Percentiles rank a stretch among this genome's conserved stretches.
phyloP scores from a whole-genome alignment of 163 green algal species.

The Trebouxiophyceae sp. region DNA sequence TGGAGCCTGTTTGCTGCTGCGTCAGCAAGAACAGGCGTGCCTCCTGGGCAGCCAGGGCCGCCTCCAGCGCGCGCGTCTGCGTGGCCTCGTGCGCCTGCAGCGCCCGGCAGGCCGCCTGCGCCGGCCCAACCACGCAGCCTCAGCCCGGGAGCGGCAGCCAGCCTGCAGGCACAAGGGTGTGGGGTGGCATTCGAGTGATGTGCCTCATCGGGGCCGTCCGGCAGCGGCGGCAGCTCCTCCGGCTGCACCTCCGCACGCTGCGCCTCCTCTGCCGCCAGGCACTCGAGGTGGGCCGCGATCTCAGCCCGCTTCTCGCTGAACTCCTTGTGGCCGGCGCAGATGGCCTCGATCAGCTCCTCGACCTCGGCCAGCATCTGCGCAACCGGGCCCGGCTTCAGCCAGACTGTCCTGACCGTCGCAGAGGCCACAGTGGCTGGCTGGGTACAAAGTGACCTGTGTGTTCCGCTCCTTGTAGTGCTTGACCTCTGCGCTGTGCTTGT shows the following conservation, averaged over 20 bases:
- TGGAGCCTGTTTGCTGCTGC: no score
- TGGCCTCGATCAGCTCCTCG: slow-evolving; percentile 10
- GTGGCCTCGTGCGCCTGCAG: slow-evolving; percentile 5
- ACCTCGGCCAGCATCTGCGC: slow-evolving; percentile 19
- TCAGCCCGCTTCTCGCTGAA: slow-evolving; percentile 20
- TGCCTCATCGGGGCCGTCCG: neutral
- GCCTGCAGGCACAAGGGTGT: no score
- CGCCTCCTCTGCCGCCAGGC: slow-evolving; percentile 15
- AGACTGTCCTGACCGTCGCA: neutral
- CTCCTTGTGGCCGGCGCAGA: slow-evolving; percentile 10
- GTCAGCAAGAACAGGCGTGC: neutral
- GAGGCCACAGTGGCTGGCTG: neutral
- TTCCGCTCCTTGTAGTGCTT: slow-evolving; percentile 36
- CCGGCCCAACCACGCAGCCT: neutral
- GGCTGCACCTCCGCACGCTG: neutral
- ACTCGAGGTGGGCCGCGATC: slow-evolving; percentile 7
- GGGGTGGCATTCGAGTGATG: no score
- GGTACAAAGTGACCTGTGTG: slow-evolving; percentile 5
- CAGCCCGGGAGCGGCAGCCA: no score
- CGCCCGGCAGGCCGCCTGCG: neutral
- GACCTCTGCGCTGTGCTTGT: slow-evolving; percentile 22
- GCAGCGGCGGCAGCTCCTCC: neutral
- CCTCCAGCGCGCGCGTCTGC: slow-evolving; percentile 16
- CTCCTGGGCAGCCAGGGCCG: slow-evolving; percentile 9
- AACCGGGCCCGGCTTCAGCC: neutral